Evolutionary conservation across 176 grass and related monocot species (phyloP).

Genomic region (Musa schizocarpa): DNA sequence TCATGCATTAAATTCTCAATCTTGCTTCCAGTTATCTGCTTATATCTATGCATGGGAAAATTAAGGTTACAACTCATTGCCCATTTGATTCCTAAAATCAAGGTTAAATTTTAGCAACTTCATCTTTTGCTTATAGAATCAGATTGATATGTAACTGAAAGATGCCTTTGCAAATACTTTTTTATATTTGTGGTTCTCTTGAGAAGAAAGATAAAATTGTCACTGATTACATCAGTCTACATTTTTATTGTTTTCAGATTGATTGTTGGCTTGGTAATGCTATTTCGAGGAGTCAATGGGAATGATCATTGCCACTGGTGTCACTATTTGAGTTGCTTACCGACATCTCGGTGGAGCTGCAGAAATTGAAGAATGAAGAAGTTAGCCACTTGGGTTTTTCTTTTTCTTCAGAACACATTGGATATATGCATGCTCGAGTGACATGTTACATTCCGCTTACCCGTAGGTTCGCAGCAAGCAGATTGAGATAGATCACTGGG

Average conservation of each 20-base stretch:
- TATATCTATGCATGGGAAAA: neutral
- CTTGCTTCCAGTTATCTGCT: too few species aligned
- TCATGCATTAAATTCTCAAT: too few species aligned
- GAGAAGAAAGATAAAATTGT: too few species aligned
- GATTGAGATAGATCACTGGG: neutral
- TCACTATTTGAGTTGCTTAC: neutral
- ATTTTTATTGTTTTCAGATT: constrained; percentile 33
- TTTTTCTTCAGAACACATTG: neutral
- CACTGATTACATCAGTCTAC: neutral
- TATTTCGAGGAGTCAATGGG: constrained; percentile 67
- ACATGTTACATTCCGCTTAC: neutral
- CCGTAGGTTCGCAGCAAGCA: neutral
- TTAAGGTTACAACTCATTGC: neutral
- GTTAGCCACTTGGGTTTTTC: neutral
- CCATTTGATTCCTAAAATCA: neutral
- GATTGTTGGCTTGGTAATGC: constrained; percentile 51
- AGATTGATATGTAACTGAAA: neutral
- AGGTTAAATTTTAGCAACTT: neutral
- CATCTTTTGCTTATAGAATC: neutral
- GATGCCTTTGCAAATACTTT: neutral
- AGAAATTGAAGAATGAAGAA: constrained; percentile 30
- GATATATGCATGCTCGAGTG: neutral
- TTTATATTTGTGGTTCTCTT: neutral
- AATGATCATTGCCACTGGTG: constrained; percentile 30
- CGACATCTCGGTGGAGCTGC: neutral